Evolutionary conservation across 345 rosid genomes (phyloP).

Genomic region (Mangifera indica): DNA sequence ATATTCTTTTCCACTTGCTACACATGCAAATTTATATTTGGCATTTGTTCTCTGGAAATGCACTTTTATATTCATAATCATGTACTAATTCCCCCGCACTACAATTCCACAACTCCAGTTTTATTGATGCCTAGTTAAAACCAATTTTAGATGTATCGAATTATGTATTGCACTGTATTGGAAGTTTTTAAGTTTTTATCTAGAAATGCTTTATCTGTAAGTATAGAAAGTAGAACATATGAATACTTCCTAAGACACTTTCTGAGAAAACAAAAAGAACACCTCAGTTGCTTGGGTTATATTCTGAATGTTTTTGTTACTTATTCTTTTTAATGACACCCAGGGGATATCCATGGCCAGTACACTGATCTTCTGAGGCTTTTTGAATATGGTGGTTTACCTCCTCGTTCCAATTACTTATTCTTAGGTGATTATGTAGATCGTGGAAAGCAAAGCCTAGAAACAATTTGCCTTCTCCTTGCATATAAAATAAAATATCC

Average conservation of each 20-base stretch:
- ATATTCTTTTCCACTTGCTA: too few species aligned
- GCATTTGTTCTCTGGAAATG: neutral
- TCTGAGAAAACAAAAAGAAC: neutral
- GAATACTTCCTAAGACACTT: neutral
- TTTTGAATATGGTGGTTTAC: constrained; percentile 77
- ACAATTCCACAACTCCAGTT: neutral
- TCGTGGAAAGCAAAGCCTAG: constrained; percentile 86
- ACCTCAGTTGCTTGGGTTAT: neutral
- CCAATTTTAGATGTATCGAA: neutral
- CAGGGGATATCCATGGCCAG: constrained; percentile 94
- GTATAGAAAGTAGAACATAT: neutral
- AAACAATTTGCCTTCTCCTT: constrained; percentile 86
- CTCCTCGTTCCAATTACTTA: constrained; percentile 79
- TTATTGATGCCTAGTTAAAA: neutral
- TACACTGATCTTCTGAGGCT: constrained; percentile 88
- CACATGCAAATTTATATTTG: neutral
- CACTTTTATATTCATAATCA: neutral
- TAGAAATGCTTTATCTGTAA: neutral
- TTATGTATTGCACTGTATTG: neutral
- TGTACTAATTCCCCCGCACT: neutral
- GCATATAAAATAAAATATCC: constrained; percentile 86
- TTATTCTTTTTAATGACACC: neutral
- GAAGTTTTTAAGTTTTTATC: neutral
- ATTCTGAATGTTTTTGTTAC: neutral
- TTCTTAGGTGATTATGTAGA: constrained; percentile 92